These are phyloP conservation scores for Nakazawaea populi DNA, from an alignment of 805 yeast species.

Conservation along the genomic window DNA sequence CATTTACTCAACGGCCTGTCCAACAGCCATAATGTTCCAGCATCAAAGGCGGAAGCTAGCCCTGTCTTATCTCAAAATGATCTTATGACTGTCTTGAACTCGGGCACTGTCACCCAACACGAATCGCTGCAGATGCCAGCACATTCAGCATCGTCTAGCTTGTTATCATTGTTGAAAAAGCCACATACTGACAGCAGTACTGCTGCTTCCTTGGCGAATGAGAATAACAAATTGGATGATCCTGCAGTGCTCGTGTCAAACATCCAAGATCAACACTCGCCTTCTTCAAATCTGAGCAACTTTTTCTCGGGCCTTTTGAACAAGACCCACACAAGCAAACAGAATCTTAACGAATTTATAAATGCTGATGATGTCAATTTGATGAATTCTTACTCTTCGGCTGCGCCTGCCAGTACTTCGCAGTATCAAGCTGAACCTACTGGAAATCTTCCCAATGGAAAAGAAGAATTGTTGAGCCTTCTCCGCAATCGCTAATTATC, in stretches of 20 bases:
- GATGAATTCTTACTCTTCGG: background rate
- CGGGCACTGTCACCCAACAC: background rate
- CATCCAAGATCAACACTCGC: background rate
- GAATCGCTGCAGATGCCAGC: background rate
- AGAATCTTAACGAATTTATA: background rate
- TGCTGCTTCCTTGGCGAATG: no score
- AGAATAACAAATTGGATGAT: background rate
- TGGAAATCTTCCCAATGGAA: background rate
- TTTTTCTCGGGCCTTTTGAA: background rate
- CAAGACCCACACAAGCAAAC: background rate
- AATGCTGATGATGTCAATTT: background rate
- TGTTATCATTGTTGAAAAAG: conserved; percentile 2
- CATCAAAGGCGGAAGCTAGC: no score
- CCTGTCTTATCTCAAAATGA: background rate
- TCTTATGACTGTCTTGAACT: background rate
- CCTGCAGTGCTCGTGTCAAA: background rate
- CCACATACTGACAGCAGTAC: background rate
- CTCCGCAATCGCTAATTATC: background rate
- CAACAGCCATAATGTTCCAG: no score
- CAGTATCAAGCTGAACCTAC: background rate
- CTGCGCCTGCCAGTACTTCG: background rate
- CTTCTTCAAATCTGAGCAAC: background rate
- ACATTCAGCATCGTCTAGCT: background rate
- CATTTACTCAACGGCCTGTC: background rate
- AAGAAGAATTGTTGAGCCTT: background rate